Base-by-base conservation (phyloP, 2,329 filamentous ascomycete species). In the Tolypocladium tropicale region DNA sequence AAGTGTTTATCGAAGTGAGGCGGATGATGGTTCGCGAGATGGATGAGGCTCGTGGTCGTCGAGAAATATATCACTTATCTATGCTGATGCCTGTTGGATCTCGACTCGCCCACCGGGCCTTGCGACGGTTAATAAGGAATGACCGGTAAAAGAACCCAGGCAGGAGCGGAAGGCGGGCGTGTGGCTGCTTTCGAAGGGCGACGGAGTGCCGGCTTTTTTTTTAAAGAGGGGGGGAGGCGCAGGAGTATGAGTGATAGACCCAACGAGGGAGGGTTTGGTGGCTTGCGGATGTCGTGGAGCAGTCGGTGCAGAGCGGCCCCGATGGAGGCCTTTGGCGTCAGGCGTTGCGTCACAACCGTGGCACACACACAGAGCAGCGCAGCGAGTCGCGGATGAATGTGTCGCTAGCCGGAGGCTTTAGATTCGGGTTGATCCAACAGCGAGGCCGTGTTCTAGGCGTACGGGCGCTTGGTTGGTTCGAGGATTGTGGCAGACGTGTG, bases 201-300 rank as follows among this genome's bases (percentile, higher is more conserved):
- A 61, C 60, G 64, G 64, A 65, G 66, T 66, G 64, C 52, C 34
- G 34, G 43, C 36, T n/a, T n/a, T n/a, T n/a, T n/a, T n/a, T n/a
- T n/a, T n/a, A n/a, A 18, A 51, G 48, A 30, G 37, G 39, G 39
- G 39, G 39, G 46, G 54, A 50, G 28, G 52, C 52, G 52, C 39
- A 30, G 52, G 16, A 43, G 37, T 37, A 16, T 30, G n/a, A 36
- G 49, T 34, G 52, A 21, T 41, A 25, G 50, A 52, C 37, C 50
- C 23, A 46, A 39, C 52, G 41, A 53, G 25, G 23, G 53, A 46
- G 58, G 61, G 59, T 66, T 66, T 57, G 54, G 59, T 61, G 61
- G 62, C 62, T 61, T 59, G 53, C 49, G 58, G 58, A 51, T 57
- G 56, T 55, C 57, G 55, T 55, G 55, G 55, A 63, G 62, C 64